Evolutionary conservation across 768 basidiomycete genomes (phyloP), one percentile per base, ranked within the genome.

Genomic region (Pleurotus tuber-regium): DNA sequence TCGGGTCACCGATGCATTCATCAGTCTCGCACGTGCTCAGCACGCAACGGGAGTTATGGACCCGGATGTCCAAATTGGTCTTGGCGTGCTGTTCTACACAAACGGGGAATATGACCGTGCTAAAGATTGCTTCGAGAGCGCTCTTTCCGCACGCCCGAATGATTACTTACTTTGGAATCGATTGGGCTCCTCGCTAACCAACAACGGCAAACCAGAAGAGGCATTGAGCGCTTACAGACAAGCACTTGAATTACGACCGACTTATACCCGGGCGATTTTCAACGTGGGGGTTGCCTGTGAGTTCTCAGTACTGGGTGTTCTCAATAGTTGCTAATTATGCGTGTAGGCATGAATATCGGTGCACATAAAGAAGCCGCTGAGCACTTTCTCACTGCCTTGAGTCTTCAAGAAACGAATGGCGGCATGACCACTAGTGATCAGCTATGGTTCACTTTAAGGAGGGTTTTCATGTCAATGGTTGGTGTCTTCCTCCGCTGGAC

Each of bases 161-260:
- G 97, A 99, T 68, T 98, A 93, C 66, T 72, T 93, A 4, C 67
- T 98, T 10, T 99, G 97, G 97, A 99, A 99, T 66, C 76, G 97
- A 44, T 72, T 97, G 11, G 97, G 97, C 4, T 97, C 95, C 1
- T 92, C 88, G 3, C 76, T 99, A 21, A 96, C 94, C 4, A 99
- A 99, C 64, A 93, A 92, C 1, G 91, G 82, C 57, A 88, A 90
- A 55, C 93, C 97, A 0, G 97, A 98, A 66, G 92, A 95, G 65
- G 95, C 96, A 3, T 70, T 93, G 7, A 88, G 87, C 12, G 89
- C 87, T 11, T 97, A 99, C 65, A 79, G 89, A 53, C 85, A 94
- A 65, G 97, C 97, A 0, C 76, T 99, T 21, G 86, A 84, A 61
- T 71, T 98, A 41, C 82, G 93, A 31, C 97, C 97, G 23, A 95